These are phyloP conservation scores for Biscogniauxia mediterranea DNA, from an alignment of 2,329 filamentous ascomycete genomes.

Conservation along the genomic window DNA sequence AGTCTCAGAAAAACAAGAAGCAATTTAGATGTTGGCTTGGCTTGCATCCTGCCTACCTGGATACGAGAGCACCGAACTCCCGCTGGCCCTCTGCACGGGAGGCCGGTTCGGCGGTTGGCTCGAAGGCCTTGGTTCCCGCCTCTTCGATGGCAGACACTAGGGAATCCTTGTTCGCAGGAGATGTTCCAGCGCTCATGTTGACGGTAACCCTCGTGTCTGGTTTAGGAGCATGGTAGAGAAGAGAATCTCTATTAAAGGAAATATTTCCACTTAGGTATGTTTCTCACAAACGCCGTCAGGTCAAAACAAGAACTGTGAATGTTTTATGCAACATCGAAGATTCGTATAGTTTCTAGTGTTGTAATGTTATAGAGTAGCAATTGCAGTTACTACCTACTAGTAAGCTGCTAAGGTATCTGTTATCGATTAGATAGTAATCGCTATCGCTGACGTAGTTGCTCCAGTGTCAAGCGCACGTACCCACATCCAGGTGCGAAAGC, in stretches of 20 bases:
- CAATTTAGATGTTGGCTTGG: slow-evolving; percentile 11
- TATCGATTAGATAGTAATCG: neutral
- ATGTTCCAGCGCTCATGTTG: slow-evolving; percentile 14
- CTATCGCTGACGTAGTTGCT: neutral
- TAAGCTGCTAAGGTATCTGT: too few species aligned
- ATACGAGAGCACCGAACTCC: slow-evolving; percentile 48
- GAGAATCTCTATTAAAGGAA: too few species aligned
- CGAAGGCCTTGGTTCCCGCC: slow-evolving; percentile 49
- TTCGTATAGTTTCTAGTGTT: too few species aligned
- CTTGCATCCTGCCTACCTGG: slow-evolving; percentile 40
- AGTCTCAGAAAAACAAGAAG: slow-evolving; percentile 24
- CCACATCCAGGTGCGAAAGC: neutral
- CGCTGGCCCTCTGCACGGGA: slow-evolving; percentile 35
- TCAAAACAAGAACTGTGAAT: too few species aligned
- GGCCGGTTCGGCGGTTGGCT: slow-evolving; percentile 38
- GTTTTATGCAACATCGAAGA: too few species aligned
- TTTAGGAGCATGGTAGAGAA: too few species aligned
- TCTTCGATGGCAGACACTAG: slow-evolving; percentile 36
- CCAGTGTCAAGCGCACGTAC: neutral
- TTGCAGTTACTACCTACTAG: too few species aligned
- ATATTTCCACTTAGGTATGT: too few species aligned
- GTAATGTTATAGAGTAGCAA: too few species aligned
- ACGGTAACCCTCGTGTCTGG: neutral
- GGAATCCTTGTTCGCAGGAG: slow-evolving; percentile 26
- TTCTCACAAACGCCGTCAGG: too few species aligned